A percentile compares a stretch with the other conserved stretches of the same genome.
Conservation (phyloP, 148 eudicot genomes). For the Simmondsia chinensis region DNA sequence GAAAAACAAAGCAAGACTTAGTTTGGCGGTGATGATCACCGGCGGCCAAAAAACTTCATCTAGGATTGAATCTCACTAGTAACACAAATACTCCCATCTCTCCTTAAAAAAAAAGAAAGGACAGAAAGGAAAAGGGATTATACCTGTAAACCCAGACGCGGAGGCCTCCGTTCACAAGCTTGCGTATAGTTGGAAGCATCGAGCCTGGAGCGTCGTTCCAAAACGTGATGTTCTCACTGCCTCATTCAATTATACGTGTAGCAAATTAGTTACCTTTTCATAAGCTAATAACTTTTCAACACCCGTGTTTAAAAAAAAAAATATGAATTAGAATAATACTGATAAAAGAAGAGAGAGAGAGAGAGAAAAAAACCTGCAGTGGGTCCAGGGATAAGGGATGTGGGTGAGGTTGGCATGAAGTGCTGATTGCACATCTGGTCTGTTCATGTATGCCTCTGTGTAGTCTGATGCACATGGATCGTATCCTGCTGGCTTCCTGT, state of each 20-base stretch:
- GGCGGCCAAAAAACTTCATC: too few species aligned
- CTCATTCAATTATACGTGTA: neutral
- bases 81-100: too few species aligned
- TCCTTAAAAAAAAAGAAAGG: neutral
- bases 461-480: constrained; percentile 66
- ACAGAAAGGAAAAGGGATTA: neutral
- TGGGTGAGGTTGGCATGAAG: constrained; percentile 81
- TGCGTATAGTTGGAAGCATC: constrained; percentile 52
- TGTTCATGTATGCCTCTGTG: constrained; percentile 56
- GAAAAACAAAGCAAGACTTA: too few species aligned
- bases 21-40: too few species aligned
- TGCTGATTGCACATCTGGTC: constrained; percentile 71
- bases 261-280: neutral
- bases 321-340: neutral
- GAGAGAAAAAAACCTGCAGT: constrained; percentile 53
- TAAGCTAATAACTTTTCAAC: too few species aligned
- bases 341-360: neutral
- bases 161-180: constrained; percentile 43
- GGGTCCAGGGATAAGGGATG: constrained; percentile 72
- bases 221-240: constrained; percentile 36
- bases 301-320: neutral
- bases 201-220: constrained; percentile 64
- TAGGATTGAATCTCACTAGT: too few species aligned
- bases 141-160: constrained; percentile 83
- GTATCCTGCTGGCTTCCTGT: constrained; percentile 48